phyloP scores from a whole-genome alignment of 2,329 filamentous ascomycete genomes.

The Beauveria australis region DNA sequence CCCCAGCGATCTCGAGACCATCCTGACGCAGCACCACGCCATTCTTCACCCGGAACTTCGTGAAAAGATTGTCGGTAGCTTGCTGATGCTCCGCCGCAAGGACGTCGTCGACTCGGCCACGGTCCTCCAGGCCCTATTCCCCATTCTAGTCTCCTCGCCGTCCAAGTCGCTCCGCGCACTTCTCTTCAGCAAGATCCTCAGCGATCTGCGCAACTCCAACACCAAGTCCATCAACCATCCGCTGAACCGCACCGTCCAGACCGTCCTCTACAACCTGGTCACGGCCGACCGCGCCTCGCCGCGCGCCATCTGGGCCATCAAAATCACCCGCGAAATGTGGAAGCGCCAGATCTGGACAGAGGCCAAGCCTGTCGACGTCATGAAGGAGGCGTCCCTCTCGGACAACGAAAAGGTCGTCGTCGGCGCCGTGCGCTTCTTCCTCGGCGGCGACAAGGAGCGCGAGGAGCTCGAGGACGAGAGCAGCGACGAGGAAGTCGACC shows the following conservation, averaged over 20 bases:
- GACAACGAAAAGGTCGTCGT: constrained; percentile 90
- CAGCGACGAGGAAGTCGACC: constrained; percentile 71
- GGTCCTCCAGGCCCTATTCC: constrained; percentile 86
- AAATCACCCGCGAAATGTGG: constrained; percentile 92
- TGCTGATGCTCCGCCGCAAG: constrained; percentile 83
- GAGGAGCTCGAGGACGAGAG: constrained; percentile 88
- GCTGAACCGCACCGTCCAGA: constrained; percentile 88
- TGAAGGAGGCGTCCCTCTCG: constrained; percentile 85
- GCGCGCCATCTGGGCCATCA: constrained; percentile 91
- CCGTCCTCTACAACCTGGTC: constrained; percentile 84
- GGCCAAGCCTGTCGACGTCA: constrained; percentile 89
- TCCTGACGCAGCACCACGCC: constrained; percentile 75
- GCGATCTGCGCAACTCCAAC: constrained; percentile 82
- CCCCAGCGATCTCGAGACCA: constrained; percentile 69
- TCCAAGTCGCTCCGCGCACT: constrained; percentile 82
- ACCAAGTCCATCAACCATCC: constrained; percentile 82
- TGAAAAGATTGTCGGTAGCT: constrained; percentile 87
- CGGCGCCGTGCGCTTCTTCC: constrained; percentile 85
- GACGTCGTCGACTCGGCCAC: constrained; percentile 80
- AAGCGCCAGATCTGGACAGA: constrained; percentile 95
- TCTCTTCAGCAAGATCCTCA: constrained; percentile 82
- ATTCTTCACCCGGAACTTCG: constrained; percentile 75
- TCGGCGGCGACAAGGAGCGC: constrained; percentile 90
- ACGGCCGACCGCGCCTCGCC: constrained; percentile 76
- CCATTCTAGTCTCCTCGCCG: constrained; percentile 82